Evolutionary conservation across 2,329 filamentous ascomycete species (phyloP), one percentile per base, ranked within the genome.

Genomic region (Diaporthe vexans): DNA sequence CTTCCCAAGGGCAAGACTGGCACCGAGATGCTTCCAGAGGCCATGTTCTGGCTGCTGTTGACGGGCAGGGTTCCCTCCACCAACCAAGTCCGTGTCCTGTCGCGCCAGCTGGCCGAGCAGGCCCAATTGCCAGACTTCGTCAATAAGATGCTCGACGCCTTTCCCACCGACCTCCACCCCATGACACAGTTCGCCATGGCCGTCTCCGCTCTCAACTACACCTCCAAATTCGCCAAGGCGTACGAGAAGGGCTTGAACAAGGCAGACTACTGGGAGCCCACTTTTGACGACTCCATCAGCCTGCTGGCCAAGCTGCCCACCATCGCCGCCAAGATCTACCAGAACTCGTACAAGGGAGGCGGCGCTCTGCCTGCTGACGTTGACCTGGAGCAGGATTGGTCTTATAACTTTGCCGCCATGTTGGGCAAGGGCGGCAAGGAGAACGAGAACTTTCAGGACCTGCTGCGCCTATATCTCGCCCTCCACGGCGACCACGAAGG

Each of bases 1-100:
- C 91, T 98, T 21, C 95, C 97, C 82, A 98, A 98, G 88, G 97
- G 96, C 78, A 95, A 90, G 75, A 91, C 94, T 3, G 95, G 96
- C 80, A 97, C 95, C 8, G 96, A 98, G 86, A 99, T 98, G 97
- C 91, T 98, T 17, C 97, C 97, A 63, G 97, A 99, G 86, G 92
- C 96, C 84, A 99, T 99, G 97, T 99, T 99, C 90, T 99, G 97
- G 97, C 91, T 98, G 56, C 91, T 99, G 68, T 89, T 99, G 79
- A 99, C 97, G 13, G 97, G 97, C 75, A 90, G 97, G 84, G 94
- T 98, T 29, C 97, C 97, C 33, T 94, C 94, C 1, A 93, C 92
- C 29, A 87, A 87, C 76, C 97, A 99, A 85, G 91, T 97, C 76
- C 94, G 96, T 80, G 88, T 86, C 58, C 92, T 99, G 79, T 97